These are phyloP conservation scores for Croton setiger DNA, from an alignment of 441 rosid genomes.

Conservation along the genomic window DNA sequence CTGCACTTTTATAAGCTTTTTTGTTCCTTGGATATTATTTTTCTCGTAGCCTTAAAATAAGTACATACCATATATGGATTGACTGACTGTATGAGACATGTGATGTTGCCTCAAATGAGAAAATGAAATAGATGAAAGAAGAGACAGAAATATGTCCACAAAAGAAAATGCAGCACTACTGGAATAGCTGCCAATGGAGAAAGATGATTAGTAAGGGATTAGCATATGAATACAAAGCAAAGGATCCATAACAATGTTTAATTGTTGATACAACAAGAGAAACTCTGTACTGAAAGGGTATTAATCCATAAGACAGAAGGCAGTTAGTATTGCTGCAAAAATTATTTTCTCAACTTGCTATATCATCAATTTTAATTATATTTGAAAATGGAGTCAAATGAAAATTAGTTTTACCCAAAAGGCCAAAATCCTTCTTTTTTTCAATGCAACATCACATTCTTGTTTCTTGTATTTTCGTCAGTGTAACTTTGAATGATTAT, in stretches of 20 bases:
- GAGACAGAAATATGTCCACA: not conserved
- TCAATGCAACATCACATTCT: not conserved
- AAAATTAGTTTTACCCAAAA: not conserved
- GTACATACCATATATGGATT: not conserved
- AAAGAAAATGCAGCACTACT: not conserved
- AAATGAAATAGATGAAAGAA: not conserved
- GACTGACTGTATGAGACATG: not conserved
- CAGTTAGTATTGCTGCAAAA: not conserved
- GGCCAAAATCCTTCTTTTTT: not conserved
- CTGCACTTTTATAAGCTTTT: not conserved
- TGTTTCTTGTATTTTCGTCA: not conserved
- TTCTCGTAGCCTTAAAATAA: not conserved
- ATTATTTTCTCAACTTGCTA: not conserved
- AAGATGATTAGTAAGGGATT: not conserved
- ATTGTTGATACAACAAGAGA: not conserved
- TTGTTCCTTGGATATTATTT: not conserved
- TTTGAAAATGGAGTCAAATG: not conserved
- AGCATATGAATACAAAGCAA: not conserved
- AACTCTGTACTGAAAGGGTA: not conserved
- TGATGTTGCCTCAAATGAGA: not conserved
- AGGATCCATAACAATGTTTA: not conserved
- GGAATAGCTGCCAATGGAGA: not conserved
- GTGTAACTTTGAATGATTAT: conserved; percentile 7
- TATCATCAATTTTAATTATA: not conserved
- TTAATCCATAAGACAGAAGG: not conserved